Evolutionary conservation across 768 basidiomycete genomes (phyloP).

Genomic region (Roridomyces roridus): DNA sequence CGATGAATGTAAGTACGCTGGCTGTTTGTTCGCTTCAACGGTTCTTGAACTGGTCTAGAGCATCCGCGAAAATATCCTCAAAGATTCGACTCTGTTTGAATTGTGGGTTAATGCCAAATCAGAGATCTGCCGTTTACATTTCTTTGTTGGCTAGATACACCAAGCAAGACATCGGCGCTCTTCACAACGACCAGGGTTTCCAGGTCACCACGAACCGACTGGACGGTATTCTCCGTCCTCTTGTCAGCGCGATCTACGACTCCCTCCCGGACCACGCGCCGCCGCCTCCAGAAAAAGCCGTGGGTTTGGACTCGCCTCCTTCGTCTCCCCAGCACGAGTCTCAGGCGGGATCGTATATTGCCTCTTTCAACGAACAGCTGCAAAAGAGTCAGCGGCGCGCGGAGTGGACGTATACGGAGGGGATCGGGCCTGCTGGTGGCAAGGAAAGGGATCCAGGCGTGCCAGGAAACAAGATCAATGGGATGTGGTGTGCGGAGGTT

Average conservation of each 20-base stretch:
- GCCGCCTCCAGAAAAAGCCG: background rate
- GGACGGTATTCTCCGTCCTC: too few relatives aligned
- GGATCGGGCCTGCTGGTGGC: background rate
- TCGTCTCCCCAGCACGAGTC: background rate
- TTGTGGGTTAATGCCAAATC: too few relatives aligned
- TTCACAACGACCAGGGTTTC: too few relatives aligned
- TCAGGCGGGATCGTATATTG: background rate
- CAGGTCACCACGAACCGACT: too few relatives aligned
- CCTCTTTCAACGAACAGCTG: conserved; percentile 1
- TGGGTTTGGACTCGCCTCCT: background rate
- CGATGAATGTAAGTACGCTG: conserved; percentile 45
- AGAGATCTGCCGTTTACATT: too few relatives aligned
- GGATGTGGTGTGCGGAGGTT: conserved; percentile 46
- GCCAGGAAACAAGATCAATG: conserved; percentile 42
- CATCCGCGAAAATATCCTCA: background rate
- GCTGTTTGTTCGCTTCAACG: background rate
- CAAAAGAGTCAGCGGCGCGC: background rate
- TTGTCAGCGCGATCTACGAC: too few relatives aligned
- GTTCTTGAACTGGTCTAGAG: background rate
- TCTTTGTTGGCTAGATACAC: too few relatives aligned
- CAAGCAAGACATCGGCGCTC: too few relatives aligned
- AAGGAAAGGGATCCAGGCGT: background rate
- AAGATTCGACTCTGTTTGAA: too few relatives aligned
- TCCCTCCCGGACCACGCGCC: too few relatives aligned
- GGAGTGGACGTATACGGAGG: background rate